A percentile compares a stretch with the other conserved stretches of the same genome.
phyloP scores from a whole-genome alignment of 2,329 filamentous ascomycete genomes.

The Biscogniauxia sp. region DNA sequence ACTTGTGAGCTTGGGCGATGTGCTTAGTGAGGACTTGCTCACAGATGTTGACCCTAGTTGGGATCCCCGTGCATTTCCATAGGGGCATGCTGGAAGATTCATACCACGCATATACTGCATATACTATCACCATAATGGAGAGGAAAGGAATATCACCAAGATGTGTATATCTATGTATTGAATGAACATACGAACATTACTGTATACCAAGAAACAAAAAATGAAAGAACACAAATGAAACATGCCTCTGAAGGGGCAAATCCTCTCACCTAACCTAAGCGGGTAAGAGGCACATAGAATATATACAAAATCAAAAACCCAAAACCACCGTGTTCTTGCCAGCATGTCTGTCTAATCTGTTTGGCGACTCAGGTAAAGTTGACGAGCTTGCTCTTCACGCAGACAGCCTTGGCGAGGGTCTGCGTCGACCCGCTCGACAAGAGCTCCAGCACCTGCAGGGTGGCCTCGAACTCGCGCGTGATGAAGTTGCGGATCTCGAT shows the following conservation, averaged over 20 bases:
- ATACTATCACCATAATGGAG: neutral
- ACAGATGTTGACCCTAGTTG: slow-evolving; percentile 37
- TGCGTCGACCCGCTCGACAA: slow-evolving; percentile 51
- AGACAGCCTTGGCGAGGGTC: slow-evolving; percentile 46
- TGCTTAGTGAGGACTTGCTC: slow-evolving; percentile 37
- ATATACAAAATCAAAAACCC: neutral
- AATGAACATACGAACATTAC: neutral
- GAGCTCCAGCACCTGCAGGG: slow-evolving; percentile 54
- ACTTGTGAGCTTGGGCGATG: slow-evolving; percentile 41
- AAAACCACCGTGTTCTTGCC: neutral
- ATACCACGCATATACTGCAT: neutral
- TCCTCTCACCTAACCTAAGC: neutral
- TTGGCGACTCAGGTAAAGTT: slow-evolving; percentile 20
- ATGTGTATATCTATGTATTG: neutral
- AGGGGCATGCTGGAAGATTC: neutral
- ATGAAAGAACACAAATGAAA: neutral
- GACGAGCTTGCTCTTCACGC: slow-evolving; percentile 44
- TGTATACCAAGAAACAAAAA: neutral
- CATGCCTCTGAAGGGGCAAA: neutral
- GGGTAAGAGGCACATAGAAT: neutral
- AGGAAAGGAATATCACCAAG: neutral
- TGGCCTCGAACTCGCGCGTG: slow-evolving; percentile 47
- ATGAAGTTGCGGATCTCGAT: slow-evolving; percentile 52
- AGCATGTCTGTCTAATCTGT: neutral
- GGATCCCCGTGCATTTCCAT: slow-evolving; percentile 35